phyloP scores from a whole-genome alignment of 2,329 filamentous ascomycete species.

The Beauveria varroae region DNA sequence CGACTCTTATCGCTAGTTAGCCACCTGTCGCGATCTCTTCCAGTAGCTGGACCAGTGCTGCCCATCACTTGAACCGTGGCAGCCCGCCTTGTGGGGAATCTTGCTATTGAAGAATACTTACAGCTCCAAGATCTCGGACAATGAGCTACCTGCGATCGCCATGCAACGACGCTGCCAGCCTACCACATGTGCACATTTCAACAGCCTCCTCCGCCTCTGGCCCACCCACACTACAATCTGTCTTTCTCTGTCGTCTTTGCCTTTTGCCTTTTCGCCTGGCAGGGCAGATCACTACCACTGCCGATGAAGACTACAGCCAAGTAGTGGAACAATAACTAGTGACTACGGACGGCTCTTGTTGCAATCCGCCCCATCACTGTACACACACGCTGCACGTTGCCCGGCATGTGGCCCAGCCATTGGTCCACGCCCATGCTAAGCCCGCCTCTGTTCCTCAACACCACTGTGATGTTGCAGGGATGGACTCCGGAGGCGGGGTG shows the following conservation, averaged over 20 bases:
- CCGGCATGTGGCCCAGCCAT: slow-evolving; percentile 36
- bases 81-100: slow-evolving; percentile 5
- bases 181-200: not conserved
- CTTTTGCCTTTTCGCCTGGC: not conserved
- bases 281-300: not conserved
- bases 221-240: slow-evolving; percentile 11
- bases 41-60: not conserved
- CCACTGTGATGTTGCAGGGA: not conserved
- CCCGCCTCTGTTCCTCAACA: not conserved
- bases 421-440: slow-evolving; percentile 25
- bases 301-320: not conserved
- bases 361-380: slow-evolving; percentile 6
- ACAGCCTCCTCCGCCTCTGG: slow-evolving; percentile 7
- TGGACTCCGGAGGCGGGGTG: slow-evolving; percentile 3
- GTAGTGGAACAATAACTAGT: not conserved
- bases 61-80: slow-evolving; percentile 3
- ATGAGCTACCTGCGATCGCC: slow-evolving; percentile 1
- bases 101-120: not conserved
- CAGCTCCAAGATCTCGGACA: not conserved
- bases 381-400: slow-evolving; percentile 16
- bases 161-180: not conserved
- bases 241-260: not conserved
- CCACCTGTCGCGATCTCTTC: slow-evolving; percentile 8
- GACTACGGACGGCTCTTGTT: not conserved
- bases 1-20: not conserved